Evolutionary conservation across 139 green algal species (phyloP), one percentile per base, ranked within the genome.

Genomic region (Microglena sp.): DNA sequence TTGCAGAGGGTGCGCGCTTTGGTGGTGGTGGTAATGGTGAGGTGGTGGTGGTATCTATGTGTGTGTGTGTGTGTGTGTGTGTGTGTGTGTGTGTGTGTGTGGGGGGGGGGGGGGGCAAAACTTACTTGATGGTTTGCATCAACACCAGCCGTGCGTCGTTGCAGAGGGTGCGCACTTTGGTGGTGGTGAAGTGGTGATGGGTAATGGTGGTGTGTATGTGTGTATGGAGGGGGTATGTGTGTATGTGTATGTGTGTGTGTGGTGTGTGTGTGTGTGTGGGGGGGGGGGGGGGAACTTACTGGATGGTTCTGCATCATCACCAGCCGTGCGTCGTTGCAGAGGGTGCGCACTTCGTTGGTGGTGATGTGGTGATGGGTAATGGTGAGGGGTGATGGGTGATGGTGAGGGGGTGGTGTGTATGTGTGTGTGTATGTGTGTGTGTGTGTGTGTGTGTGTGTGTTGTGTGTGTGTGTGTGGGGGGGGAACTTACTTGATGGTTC

Each of bases 121-220:
- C 30, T 66, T 76, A 73, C 40, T 64, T 61, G 0, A 71, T 67
- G 43, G 76, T 77, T 63, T 89, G 72, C 71, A 97, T 66, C 88
- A 95, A 95, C 27, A 88, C 68, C 34, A 96, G 43, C 2, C 93
- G 81, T 22, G 86, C 88, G 65, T 98, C 93, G n/a, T n/a, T n/a
- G n/a, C n/a, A n/a, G n/a, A n/a, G n/a, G n/a, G n/a, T n/a, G n/a
- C n/a, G n/a, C n/a, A n/a, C n/a, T n/a, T n/a, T n/a, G n/a, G n/a
- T n/a, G n/a, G n/a, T n/a, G n/a, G n/a, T n/a, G n/a, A n/a, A n/a
- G n/a, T n/a, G n/a, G n/a, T n/a, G n/a, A n/a, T n/a, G n/a, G n/a
- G n/a, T n/a, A n/a, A n/a, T n/a, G n/a, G n/a, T n/a, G n/a, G n/a
- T n/a, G n/a, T n/a, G n/a, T n/a, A n/a, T n/a, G n/a, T n/a, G n/a